Conservation (phyloP, 371 early-diverging fungal species). For the Umbelopsis sp. region DNA sequence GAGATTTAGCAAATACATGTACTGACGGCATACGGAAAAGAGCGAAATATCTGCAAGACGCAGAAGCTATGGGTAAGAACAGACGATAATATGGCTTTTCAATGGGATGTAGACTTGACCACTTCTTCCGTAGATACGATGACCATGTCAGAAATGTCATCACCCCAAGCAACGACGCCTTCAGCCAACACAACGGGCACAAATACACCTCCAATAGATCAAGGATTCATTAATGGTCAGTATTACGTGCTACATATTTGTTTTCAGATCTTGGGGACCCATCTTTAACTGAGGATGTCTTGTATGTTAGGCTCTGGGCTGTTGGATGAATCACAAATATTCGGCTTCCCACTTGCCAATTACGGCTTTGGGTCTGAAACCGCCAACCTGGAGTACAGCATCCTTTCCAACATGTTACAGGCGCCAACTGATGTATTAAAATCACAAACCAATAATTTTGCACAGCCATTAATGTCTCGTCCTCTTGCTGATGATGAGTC, state of each 20-base stretch:
- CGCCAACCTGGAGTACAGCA: constrained; percentile 78
- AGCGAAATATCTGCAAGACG: constrained; percentile 79
- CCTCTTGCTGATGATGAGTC: background rate
- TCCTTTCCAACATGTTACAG: constrained; percentile 78
- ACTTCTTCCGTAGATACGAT: constrained; percentile 18
- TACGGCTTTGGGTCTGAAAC: constrained; percentile 79
- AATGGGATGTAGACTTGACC: background rate
- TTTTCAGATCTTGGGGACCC: no score
- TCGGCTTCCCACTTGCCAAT: constrained; percentile 37
- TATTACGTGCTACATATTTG: no score
- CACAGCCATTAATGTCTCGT: constrained; percentile 17
- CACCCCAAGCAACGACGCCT: constrained; percentile 20
- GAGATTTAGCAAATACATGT: constrained; percentile 74
- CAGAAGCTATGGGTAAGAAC: constrained; percentile 32
- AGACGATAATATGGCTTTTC: constrained; percentile 17
- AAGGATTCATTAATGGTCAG: constrained; percentile 24
- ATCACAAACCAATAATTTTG: constrained; percentile 17
- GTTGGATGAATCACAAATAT: constrained; percentile 23
- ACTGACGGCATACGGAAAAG: constrained; percentile 79
- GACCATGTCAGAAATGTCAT: constrained; percentile 26
- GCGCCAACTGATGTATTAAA: constrained; percentile 29
- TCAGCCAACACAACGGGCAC: constrained; percentile 20
- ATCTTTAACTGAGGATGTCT: constrained; percentile 2
- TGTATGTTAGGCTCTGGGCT: constrained; percentile 20
- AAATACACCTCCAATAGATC: constrained; percentile 19